Base-by-base conservation (phyloP, 2,329 filamentous ascomycete species). In the Ceratocystis cubensis region DNA sequence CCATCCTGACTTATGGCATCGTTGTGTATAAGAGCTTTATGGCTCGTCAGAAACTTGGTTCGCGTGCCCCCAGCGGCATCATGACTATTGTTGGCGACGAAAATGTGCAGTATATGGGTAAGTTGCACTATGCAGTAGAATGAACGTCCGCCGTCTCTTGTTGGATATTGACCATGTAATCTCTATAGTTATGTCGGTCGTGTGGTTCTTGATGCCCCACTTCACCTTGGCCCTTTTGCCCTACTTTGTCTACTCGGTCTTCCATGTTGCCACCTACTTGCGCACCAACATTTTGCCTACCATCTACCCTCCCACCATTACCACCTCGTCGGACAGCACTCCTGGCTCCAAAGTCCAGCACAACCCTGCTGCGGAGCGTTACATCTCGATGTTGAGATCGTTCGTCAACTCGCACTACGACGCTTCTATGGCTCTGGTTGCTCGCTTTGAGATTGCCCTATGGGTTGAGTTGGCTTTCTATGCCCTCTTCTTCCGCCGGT, bases 321-420 rank as follows among this genome's bases (percentile, higher is more conserved):
- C 79, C 45, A 77, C 82, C 45, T 74, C 83, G 15, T 76, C 83
- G 48, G 80, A 82, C 53, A 79, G 81, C 64, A 78, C 82, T 65
- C 82, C 84, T 67, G 77, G 81, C 20, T 80, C 77, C 69, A 80
- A 82, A 69, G 79, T 80, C 44, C 82, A 82, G 69, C 68, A 72
- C 63, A 71, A 72, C 70, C 64, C 64, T 22, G 50, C 64, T 46
- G 64, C 67, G 41, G 75, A 74, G 69, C 75, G 76, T 41, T 78
- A 77, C 71, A 83, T 81, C 76, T 85, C 86, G 56, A 77, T 91
- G 66, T 96, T 99, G 75, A 91, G 91, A 71, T 83, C 82, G 73
- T 99, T 99, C 73, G 91, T 99, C 76, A 97, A 97, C 85, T 85
- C 91, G 75, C 96, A 97, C 84, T 99, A 99, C 75, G 94, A 99